A percentile compares a stretch with the other conserved stretches of the same genome.
Conservation (phyloP, 495 filamentous ascomycete genomes). For the Immersiella caudata region DNA sequence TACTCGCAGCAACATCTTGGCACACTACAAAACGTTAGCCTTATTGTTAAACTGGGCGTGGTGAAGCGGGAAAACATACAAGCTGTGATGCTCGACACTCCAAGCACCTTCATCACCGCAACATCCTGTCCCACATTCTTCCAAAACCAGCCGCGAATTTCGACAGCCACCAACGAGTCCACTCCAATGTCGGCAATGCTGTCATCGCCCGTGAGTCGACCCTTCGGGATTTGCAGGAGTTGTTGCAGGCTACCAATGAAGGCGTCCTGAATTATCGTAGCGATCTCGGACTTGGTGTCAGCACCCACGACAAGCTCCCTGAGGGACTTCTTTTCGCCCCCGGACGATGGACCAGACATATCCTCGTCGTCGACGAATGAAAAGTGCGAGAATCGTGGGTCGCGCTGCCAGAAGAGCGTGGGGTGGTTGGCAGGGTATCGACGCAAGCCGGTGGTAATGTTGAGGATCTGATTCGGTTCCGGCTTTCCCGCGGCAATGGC, state of each 20-base stretch:
- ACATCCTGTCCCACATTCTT: slow-evolving; percentile 49
- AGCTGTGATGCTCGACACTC: slow-evolving; percentile 41
- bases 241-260: slow-evolving; percentile 34
- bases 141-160: slow-evolving; percentile 50
- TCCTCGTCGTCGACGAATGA: slow-evolving; percentile 25
- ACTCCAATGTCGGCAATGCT: slow-evolving; percentile 44
- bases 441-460: slow-evolving; percentile 47
- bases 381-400: slow-evolving; percentile 47
- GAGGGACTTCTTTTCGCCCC: slow-evolving; percentile 23
- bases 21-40: slow-evolving; percentile 23
- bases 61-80: slow-evolving; percentile 6
- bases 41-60: not conserved
- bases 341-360: not conserved
- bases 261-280: slow-evolving; percentile 27
- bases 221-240: slow-evolving; percentile 38
- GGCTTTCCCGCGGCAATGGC: slow-evolving; percentile 50
- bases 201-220: slow-evolving; percentile 29
- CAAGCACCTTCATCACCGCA: slow-evolving; percentile 56
- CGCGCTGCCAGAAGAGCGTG: slow-evolving; percentile 42
- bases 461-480: slow-evolving; percentile 22
- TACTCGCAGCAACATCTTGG: slow-evolving; percentile 21
- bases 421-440: slow-evolving; percentile 34
- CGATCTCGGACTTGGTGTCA: slow-evolving; percentile 22
- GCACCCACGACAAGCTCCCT: slow-evolving; percentile 31
- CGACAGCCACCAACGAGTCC: slow-evolving; percentile 55